A percentile compares a stretch with the other conserved stretches of the same genome.
These are phyloP conservation scores for Candida suzukii DNA, from an alignment of 805 yeast genomes.

Conservation along the genomic window DNA sequence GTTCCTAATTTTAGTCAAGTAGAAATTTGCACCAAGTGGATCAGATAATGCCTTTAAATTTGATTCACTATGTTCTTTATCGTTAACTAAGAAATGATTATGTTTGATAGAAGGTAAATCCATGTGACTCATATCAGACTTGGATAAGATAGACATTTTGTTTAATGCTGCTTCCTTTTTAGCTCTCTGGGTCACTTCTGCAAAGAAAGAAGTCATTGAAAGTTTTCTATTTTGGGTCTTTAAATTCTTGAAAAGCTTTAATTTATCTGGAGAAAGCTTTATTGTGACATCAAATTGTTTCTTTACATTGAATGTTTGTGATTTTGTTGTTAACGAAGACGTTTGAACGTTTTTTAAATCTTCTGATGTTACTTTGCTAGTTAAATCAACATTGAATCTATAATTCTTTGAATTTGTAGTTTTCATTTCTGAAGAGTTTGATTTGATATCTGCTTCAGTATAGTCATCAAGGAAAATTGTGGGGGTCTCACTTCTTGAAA, in stretches of 20 bases:
- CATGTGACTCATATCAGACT: no score
- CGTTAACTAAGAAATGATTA: conserved; percentile 28
- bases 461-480: no score
- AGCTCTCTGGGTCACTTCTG: conserved; percentile 31
- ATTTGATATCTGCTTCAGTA: no score
- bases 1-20: neutral
- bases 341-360: no score
- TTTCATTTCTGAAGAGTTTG: no score
- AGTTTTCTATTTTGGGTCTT: conserved; percentile 1
- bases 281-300: conserved; percentile 8
- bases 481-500: no score
- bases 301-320: conserved; percentile 2
- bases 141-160: conserved; percentile 21
- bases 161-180: conserved; percentile 12
- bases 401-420: no score
- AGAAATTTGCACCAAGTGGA: no score
- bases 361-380: no score
- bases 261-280: conserved; percentile 8
- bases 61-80: neutral
- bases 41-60: no score
- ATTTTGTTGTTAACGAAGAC: no score
- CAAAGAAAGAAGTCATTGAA: conserved; percentile 23
- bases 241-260: neutral
- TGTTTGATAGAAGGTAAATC: conserved; percentile 24
- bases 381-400: no score